phyloP scores from a whole-genome alignment of 805 yeast species.

The Tetrapisispora iriomotensis region DNA sequence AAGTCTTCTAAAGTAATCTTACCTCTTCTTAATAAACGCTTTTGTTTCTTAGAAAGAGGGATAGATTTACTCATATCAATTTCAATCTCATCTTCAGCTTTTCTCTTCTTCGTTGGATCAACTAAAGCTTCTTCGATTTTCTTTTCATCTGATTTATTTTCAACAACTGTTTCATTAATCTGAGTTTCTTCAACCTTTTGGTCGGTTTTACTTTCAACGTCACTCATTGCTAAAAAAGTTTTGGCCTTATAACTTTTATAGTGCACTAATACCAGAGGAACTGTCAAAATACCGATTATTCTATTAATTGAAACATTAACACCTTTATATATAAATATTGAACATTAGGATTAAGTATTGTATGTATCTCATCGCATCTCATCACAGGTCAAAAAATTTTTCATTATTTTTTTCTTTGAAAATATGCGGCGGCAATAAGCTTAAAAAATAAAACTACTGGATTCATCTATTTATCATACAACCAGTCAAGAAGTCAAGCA shows the following conservation, averaged over 20 bases:
- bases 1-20: conserved; percentile 52
- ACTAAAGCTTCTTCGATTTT: conserved; percentile 25
- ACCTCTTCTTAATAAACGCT: conserved; percentile 73
- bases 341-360: neutral
- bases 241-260: too few relatives aligned
- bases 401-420: neutral
- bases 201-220: neutral
- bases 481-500: too few relatives aligned
- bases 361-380: conserved; percentile 14
- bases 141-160: conserved; percentile 20
- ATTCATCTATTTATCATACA: too few relatives aligned
- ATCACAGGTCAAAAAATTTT: conserved; percentile 9
- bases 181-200: conserved; percentile 3
- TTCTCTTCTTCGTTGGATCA: conserved; percentile 30
- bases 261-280: too few relatives aligned
- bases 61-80: conserved; percentile 60
- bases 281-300: too few relatives aligned
- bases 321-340: neutral
- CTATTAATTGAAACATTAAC: too few relatives aligned
- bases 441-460: too few relatives aligned
- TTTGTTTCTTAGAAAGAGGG: conserved; percentile 87
- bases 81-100: conserved; percentile 47
- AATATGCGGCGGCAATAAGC: neutral
- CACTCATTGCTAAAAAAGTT: too few relatives aligned
- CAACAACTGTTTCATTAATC: conserved; percentile 15